Percentiles rank a stretch among this genome's conserved stretches.
Conservation (phyloP, 768 basidiomycete genomes). For the Trametes villosa region DNA sequence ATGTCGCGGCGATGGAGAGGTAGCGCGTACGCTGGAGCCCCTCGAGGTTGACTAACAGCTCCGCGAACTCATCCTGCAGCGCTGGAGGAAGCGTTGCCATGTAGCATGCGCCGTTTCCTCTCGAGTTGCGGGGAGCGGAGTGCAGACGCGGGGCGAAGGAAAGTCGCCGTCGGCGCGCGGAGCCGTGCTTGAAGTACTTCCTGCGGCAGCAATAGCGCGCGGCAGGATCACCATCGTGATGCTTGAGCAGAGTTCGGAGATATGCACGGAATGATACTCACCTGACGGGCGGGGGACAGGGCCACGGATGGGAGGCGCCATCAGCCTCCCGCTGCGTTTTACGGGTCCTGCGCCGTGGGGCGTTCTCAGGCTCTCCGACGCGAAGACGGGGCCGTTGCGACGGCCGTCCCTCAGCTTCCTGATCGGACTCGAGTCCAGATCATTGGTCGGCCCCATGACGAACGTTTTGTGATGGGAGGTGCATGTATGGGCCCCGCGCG, state of each 20-base stretch:
- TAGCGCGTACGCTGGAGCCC: slow-evolving; percentile 12
- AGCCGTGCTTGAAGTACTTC: slow-evolving; percentile 8
- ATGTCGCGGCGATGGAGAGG: slow-evolving; percentile 18
- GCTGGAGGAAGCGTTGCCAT: slow-evolving; percentile 11
- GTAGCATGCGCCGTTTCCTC: slow-evolving; percentile 5
- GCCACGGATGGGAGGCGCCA: neutral
- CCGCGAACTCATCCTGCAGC: slow-evolving; percentile 13
- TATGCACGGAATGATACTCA: slow-evolving; percentile 12
- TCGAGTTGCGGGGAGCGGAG: neutral
- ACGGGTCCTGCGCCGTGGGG: neutral
- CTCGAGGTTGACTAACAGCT: slow-evolving; percentile 9
- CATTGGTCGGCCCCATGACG: slow-evolving; percentile 9
- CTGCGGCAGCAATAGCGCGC: neutral
- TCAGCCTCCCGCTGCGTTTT: neutral
- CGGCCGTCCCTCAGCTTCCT: slow-evolving; percentile 6
- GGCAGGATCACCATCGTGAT: slow-evolving; percentile 14
- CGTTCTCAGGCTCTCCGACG: slow-evolving; percentile 7
- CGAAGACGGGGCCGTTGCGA: neutral
- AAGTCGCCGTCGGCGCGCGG: neutral
- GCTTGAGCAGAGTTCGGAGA: neutral
- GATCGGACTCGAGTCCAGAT: slow-evolving; percentile 2
- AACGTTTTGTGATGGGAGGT: slow-evolving; percentile 6
- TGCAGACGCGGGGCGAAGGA: neutral
- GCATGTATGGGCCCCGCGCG: neutral
- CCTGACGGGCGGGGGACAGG: neutral